Evolutionary conservation across 805 yeast genomes (phyloP).

Genomic region (Starmerella stigmatis): DNA sequence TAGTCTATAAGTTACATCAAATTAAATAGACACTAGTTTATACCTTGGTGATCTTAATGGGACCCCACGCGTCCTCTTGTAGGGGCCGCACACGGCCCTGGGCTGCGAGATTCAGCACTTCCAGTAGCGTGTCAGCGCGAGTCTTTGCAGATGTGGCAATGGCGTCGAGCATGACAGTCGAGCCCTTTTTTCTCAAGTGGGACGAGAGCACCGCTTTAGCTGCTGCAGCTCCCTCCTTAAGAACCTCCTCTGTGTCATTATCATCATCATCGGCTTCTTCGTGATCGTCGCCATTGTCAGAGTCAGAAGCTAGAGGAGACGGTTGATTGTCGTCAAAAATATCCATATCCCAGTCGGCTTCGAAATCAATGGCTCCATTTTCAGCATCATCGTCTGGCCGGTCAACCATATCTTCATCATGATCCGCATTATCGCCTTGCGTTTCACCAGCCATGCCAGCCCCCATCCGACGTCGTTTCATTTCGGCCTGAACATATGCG

Average conservation of each 20-base stretch:
- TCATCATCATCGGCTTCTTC: constrained; percentile 12
- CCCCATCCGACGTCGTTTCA: constrained; percentile 13
- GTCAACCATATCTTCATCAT: too few species aligned
- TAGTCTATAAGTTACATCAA: neutral
- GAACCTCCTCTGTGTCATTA: constrained; percentile 15
- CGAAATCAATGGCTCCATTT: neutral
- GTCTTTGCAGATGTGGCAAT: constrained; percentile 9
- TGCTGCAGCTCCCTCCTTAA: constrained; percentile 11
- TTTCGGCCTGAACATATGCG: constrained; percentile 13
- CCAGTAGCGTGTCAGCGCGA: constrained; percentile 20
- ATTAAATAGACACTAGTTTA: neutral
- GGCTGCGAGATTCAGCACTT: constrained; percentile 17
- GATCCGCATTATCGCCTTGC: too few species aligned
- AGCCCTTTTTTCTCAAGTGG: constrained; percentile 8
- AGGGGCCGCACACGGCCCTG: constrained; percentile 10
- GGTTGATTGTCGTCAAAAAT: constrained; percentile 3
- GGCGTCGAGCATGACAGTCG: constrained; percentile 7
- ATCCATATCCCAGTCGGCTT: constrained; percentile 6
- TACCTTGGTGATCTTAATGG: constrained; percentile 8
- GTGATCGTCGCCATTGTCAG: constrained; percentile 6
- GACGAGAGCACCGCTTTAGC: constrained; percentile 9
- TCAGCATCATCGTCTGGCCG: neutral
- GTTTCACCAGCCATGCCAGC: neutral
- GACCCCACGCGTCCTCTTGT: constrained; percentile 17
- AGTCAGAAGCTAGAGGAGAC: neutral